A percentile compares a stretch with the other conserved stretches of the same genome.
phyloP scores from a whole-genome alignment of 768 basidiomycete genomes.

The Amanita brunnescens region DNA sequence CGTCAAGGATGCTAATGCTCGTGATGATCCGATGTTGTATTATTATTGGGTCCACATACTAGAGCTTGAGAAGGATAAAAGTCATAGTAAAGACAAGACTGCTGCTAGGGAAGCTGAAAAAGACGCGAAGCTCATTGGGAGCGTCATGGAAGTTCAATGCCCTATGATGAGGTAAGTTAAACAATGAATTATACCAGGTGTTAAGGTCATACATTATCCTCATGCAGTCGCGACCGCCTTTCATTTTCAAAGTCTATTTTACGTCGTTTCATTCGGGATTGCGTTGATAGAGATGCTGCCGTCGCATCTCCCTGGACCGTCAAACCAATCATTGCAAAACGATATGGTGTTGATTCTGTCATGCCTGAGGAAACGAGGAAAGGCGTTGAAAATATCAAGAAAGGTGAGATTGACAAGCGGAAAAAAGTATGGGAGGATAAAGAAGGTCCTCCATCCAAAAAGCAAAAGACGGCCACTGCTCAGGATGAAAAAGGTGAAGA shows the following conservation, averaged over 20 bases:
- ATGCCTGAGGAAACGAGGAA: slow-evolving; percentile 83
- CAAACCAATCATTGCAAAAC: slow-evolving; percentile 73
- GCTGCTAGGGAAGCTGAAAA: slow-evolving; percentile 42
- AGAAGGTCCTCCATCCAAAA: slow-evolving; percentile 74
- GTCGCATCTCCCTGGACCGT: slow-evolving; percentile 96
- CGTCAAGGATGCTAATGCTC: slow-evolving; percentile 55
- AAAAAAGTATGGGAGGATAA: slow-evolving; percentile 89
- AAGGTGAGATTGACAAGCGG: slow-evolving; percentile 85
- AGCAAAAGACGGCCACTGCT: slow-evolving; percentile 64
- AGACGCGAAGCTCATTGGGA: slow-evolving; percentile 62
- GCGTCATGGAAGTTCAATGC: slow-evolving; percentile 76
- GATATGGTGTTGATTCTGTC: slow-evolving; percentile 75
- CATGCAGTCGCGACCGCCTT: slow-evolving; percentile 79
- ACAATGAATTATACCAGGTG: slow-evolving; percentile 2
- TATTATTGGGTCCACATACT: slow-evolving; percentile 84
- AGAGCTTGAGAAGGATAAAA: slow-evolving; percentile 65
- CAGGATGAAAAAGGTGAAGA: slow-evolving; percentile 65
- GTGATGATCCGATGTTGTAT: slow-evolving; percentile 78
- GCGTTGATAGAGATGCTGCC: slow-evolving; percentile 85
- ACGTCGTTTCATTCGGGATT: slow-evolving; percentile 92
- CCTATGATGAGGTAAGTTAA: slow-evolving; percentile 63
- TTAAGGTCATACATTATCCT: slow-evolving; percentile 6
- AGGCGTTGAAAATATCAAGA: slow-evolving; percentile 72
- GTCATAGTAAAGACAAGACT: slow-evolving; percentile 49
- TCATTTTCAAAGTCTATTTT: slow-evolving; percentile 97